Evolutionary conservation across 257 asterid species (phyloP).

Genomic region (Solanum lycopersicoides): DNA sequence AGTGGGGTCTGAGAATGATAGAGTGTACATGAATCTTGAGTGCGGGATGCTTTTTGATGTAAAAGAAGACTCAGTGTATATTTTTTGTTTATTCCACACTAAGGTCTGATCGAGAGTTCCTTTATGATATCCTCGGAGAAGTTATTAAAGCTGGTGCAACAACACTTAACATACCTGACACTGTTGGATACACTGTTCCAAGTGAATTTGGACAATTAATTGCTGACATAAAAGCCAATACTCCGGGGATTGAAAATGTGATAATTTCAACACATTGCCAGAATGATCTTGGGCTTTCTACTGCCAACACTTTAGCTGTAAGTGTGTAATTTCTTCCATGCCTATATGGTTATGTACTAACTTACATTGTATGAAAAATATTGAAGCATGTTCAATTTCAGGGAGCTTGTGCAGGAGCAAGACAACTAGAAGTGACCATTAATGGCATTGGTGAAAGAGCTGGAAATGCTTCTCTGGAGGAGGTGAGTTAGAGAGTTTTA

Average conservation of each 20-base stretch:
- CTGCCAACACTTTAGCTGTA: conserved; percentile 83
- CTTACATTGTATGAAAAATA: background rate
- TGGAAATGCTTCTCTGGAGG: conserved; percentile 97
- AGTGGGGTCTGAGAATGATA: background rate
- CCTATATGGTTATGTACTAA: background rate
- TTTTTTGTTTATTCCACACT: conserved; percentile 2
- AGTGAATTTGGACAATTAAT: conserved; percentile 73
- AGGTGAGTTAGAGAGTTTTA: conserved; percentile 33
- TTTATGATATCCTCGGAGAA: conserved; percentile 80
- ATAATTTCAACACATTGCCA: conserved; percentile 93
- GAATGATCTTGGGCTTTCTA: conserved; percentile 92
- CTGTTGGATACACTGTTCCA: conserved; percentile 78
- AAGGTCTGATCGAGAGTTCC: conserved; percentile 82
- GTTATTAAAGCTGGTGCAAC: conserved; percentile 94
- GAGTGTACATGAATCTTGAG: background rate
- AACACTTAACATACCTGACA: conserved; percentile 93
- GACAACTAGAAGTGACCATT: conserved; percentile 92
- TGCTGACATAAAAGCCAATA: conserved; percentile 77
- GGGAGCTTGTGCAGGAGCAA: conserved; percentile 96
- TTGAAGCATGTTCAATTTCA: conserved; percentile 17
- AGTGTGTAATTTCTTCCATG: conserved; percentile 1
- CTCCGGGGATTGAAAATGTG: conserved; percentile 79
- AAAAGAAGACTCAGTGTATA: background rate
- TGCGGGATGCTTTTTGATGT: background rate
- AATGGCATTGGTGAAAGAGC: conserved; percentile 99